A percentile compares a stretch with the other conserved stretches of the same genome.
These are phyloP conservation scores for Fusarium nanum DNA, from an alignment of 2,329 filamentous ascomycete genomes.

Conservation along the genomic window DNA sequence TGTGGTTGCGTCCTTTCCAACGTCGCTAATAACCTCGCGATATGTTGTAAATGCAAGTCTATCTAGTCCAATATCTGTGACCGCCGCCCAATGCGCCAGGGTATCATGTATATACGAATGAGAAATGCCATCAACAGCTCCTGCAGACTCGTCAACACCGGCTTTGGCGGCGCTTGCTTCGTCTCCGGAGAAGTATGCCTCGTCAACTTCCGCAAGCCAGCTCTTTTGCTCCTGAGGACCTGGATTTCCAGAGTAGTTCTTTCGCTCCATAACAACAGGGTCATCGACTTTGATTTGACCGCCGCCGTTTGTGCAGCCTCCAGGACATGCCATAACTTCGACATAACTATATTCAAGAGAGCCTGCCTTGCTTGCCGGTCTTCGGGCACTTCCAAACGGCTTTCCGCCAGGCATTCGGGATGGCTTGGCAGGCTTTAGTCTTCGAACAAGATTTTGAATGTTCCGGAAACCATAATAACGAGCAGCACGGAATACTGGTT, in stretches of 20 bases:
- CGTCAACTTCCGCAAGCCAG: conserved; percentile 85
- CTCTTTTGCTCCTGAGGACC: conserved; percentile 85
- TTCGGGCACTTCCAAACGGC: conserved; percentile 66
- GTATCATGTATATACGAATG: conserved; percentile 73
- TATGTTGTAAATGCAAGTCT: conserved; percentile 87
- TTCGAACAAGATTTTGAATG: conserved; percentile 96
- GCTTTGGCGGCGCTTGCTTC: conserved; percentile 58
- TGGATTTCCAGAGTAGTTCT: conserved; percentile 64
- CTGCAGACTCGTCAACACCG: conserved; percentile 46
- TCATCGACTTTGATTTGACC: conserved; percentile 95
- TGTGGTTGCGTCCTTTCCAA: conserved; percentile 78
- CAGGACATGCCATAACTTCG: conserved; percentile 98
- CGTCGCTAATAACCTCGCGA: conserved; percentile 92
- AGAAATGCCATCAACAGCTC: conserved; percentile 73
- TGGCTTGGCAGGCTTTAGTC: conserved; percentile 81
- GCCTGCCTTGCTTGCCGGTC: conserved; percentile 61
- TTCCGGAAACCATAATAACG: conserved; percentile 98
- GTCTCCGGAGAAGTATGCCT: conserved; percentile 87
- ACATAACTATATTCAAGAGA: conserved; percentile 85
- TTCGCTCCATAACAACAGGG: conserved; percentile 67
- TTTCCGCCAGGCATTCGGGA: conserved; percentile 85
- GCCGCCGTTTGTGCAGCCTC: conserved; percentile 98
- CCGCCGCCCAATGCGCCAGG: conserved; percentile 79
- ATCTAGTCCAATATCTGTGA: conserved; percentile 76
- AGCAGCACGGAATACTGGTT: conserved; percentile 79